These are phyloP conservation scores for Mycena haematopus DNA, from an alignment of 768 basidiomycete species.

Conservation along the genomic window DNA sequence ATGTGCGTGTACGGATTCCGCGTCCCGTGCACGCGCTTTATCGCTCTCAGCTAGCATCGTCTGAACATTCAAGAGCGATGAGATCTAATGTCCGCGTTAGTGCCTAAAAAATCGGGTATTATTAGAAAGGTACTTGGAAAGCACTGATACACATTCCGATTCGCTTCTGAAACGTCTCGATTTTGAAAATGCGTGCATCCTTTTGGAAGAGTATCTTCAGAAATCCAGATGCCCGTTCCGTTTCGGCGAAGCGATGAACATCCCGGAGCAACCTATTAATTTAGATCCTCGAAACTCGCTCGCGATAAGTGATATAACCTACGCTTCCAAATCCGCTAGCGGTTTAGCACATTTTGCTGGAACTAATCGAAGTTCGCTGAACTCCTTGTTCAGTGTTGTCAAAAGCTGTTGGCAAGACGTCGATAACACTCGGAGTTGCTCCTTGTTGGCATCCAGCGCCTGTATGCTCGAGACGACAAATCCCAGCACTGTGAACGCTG, in stretches of 20 bases:
- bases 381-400: slow-evolving; percentile 15
- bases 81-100: slow-evolving; percentile 6
- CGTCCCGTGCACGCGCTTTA: slow-evolving; percentile 7
- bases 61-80: slow-evolving; percentile 15
- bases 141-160: neutral
- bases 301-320: neutral
- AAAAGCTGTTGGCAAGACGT: slow-evolving; percentile 6
- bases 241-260: slow-evolving; percentile 14
- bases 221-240: neutral
- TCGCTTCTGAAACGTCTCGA: slow-evolving; percentile 7
- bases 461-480: slow-evolving; percentile 6
- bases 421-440: slow-evolving; percentile 8
- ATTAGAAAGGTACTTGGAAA: slow-evolving; percentile 1
- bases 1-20: neutral
- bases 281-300: neutral
- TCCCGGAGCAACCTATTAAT: slow-evolving; percentile 2
- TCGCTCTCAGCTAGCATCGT: slow-evolving; percentile 10
- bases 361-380: neutral
- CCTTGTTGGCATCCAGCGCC: neutral
- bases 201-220: slow-evolving; percentile 7
- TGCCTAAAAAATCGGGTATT: too few species aligned
- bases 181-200: neutral
- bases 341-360: neutral
- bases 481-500: neutral
- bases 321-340: slow-evolving; percentile 9